These are phyloP conservation scores for Fusarium dimerum DNA, from an alignment of 2,329 filamentous ascomycete species.

Conservation along the genomic window DNA sequence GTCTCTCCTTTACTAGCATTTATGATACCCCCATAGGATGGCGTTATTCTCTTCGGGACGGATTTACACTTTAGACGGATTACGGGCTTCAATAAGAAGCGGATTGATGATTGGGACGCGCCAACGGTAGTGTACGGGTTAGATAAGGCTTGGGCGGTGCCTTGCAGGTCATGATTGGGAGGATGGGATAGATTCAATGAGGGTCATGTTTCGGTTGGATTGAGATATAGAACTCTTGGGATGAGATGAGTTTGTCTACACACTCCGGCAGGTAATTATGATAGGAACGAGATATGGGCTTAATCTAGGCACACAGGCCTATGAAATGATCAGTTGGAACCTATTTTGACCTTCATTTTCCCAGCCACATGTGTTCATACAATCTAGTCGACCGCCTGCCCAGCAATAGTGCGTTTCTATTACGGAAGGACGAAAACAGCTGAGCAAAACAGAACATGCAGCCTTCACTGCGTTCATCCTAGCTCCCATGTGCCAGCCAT, in stretches of 20 bases:
- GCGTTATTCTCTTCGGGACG: slow-evolving; percentile 23
- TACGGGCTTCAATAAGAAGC: slow-evolving; percentile 3
- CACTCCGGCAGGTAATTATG: not conserved
- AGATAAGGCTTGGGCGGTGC: not conserved
- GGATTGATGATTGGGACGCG: slow-evolving; percentile 4
- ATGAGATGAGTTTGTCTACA: not conserved
- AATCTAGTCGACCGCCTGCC: no score
- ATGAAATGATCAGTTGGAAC: not conserved
- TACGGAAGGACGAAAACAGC: no score
- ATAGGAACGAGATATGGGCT: no score
- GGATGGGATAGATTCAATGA: not conserved
- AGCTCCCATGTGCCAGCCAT: no score
- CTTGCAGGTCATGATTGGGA: not conserved
- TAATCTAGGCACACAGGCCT: no score
- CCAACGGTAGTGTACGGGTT: not conserved
- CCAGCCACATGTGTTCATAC: no score
- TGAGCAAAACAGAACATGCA: no score
- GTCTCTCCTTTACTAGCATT: slow-evolving; percentile 15
- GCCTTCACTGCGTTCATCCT: no score
- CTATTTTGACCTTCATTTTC: no score
- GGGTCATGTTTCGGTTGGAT: not conserved
- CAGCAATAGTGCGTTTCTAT: no score
- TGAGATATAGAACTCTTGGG: not conserved
- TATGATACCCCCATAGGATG: slow-evolving; percentile 29
- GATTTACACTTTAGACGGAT: not conserved